Base-by-base conservation (phyloP, 2,329 filamentous ascomycete species). In the Ploettnerulaceae sp. region DNA sequence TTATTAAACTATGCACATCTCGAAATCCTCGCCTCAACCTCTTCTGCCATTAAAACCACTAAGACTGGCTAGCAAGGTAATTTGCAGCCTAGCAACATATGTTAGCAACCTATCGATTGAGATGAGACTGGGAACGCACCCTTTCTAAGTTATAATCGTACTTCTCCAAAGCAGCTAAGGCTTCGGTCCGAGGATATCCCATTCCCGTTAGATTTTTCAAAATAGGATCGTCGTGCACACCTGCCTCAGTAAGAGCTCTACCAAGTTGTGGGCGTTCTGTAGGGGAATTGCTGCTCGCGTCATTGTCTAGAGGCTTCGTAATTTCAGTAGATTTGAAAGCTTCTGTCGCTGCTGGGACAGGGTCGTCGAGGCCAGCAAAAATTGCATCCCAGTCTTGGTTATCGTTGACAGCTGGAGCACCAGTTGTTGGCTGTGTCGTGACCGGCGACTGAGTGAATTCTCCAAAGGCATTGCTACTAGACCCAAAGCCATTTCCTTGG, bases 101-200 rank as follows among this genome's bases (percentile, higher is more conserved):
- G 37, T 48, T 18, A 49, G 45, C 21, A 35, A 26, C 14, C 24
- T 15, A 8, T 29, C 17, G 11, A 26, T 32, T 33, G 32, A 6
- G 29, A 18, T 24, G 14, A 33, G 12, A 20, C 11, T 37, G 26
- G 52, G 12, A 47, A 72, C 81, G 70, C 70, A 95, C 91, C 79
- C 87, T 89, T 68, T 95, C 89, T 64, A 96, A 76, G 66, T 96
- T 93, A 69, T 97, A 96, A 69, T 97, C 89, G 65, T 86, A 95
- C 66, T 91, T 90, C 72, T 97, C 91, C 63, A 97, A 70, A 18
- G 93, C 91, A 39, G 74, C 73, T 26, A 96, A 70, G 12, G 89
- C 86, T 40, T 87, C 81, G 6, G 74, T 71, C 22, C 91, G 76
- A 4, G 80, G 69, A 64, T 94, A 97, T 0, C 91, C 91, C 89